Base-by-base conservation (phyloP, 1,284 basidiomycete species). In the Golubevia sp. region DNA sequence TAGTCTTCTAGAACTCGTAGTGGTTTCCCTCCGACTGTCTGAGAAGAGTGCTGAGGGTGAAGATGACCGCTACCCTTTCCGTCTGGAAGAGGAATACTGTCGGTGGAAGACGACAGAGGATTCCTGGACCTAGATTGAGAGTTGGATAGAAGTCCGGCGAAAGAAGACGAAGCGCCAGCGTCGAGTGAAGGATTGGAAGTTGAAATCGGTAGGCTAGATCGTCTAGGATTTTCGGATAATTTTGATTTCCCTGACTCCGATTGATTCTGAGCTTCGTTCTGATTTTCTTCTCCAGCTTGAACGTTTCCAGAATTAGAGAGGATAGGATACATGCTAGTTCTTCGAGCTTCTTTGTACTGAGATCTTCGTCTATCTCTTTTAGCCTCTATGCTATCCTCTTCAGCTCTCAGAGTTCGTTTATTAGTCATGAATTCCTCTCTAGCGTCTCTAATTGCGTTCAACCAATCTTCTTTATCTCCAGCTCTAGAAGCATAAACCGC, bases 1-100 rank as follows among this genome's bases (percentile, higher is more conserved):
- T 94, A 96, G 83, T 92, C 91, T 55, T 95, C 92, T 44, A 95
- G 89, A 67, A 84, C 63, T n/a, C 67, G 67, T 21, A 64, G 54
- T 13, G 38, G 27, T 27, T 44, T 7, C 55, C 13, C 1, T 1
- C 5, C 20, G 2, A 38, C 21, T n/a, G 24, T 15, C 26, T 50
- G 56, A 27, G 13, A 21, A n/a, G 53, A 13, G 38, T 18, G 11
- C 5, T 51, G 20, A 25, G 20, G 20, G 38, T 49, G 15, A 0
- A 34, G 1, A 23, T 30, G 24, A 0, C 30, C 1, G 53, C 58
- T 24, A 15, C 38, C 55, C 26, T 21, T 15, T 6, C 18, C 25
- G 18, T 18, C 53, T 25, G 13, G 24, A 7, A 13, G n/a, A 18
- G 23, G 24, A 13, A 52, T 50, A 21, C 49, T 51, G 1, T 55